Percentiles rank a stretch among this genome's conserved stretches.
Conservation (phyloP, 2,329 filamentous ascomycete species). For the Aspergillus neotritici region DNA sequence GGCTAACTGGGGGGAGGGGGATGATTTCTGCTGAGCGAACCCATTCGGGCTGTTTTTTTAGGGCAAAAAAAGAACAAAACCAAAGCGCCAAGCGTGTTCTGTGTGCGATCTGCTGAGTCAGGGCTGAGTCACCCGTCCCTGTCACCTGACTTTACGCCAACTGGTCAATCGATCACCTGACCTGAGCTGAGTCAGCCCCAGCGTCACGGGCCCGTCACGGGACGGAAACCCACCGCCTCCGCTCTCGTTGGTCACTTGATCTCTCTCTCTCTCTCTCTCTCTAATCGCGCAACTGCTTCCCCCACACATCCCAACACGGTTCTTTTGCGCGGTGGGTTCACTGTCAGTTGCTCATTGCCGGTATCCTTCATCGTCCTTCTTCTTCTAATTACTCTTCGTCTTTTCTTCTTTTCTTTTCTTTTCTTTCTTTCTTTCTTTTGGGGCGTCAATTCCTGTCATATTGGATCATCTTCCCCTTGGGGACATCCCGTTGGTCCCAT, state of each 20-base stretch:
- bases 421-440: constrained; percentile 1
- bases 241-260: no score
- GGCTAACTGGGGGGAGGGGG: constrained; percentile 9
- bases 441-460: constrained; percentile 1
- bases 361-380: constrained; percentile 7
- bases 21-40: constrained; percentile 23
- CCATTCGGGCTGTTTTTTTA: constrained; percentile 22
- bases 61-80: constrained; percentile 31
- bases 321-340: no score
- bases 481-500: constrained; percentile 7
- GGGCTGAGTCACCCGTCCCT: constrained; percentile 10
- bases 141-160: background rate
- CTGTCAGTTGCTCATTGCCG: background rate
- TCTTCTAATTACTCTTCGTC: constrained; percentile 3
- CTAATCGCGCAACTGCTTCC: no score
- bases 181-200: no score
- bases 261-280: no score
- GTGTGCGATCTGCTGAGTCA: constrained; percentile 31
- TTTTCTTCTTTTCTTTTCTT: constrained; percentile 6
- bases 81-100: constrained; percentile 26
- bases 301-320: no score
- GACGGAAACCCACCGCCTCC: no score
- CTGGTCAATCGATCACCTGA: background rate
- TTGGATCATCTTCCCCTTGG: constrained; percentile 3
- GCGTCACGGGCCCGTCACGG: no score